phyloP scores from a whole-genome alignment of 306 rosid species.

The Prunus mira region DNA sequence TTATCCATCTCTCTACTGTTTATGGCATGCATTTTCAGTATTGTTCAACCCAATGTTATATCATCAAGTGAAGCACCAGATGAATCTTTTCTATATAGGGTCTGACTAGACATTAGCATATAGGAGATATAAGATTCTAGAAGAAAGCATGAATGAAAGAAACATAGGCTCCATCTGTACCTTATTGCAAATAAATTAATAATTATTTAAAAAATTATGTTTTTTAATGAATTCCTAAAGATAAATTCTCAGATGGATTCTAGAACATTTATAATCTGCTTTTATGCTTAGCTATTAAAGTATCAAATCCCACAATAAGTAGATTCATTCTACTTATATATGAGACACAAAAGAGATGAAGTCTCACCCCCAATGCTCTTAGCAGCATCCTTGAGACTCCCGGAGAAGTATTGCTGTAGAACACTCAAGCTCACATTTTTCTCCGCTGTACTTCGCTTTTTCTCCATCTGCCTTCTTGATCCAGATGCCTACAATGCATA shows the following conservation, averaged over 20 bases:
- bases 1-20: too few species aligned
- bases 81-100: not conserved
- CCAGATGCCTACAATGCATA: conserved; percentile 40
- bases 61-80: too few species aligned
- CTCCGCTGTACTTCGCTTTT: conserved; percentile 57
- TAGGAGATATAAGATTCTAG: not conserved
- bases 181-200: too few species aligned
- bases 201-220: not conserved
- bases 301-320: conserved; percentile 21
- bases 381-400: conserved; percentile 95
- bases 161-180: not conserved
- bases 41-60: too few species aligned
- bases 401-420: conserved; percentile 85
- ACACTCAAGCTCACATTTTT: conserved; percentile 81
- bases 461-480: conserved; percentile 46
- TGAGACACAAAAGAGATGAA: conserved; percentile 10
- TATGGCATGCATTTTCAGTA: too few species aligned
- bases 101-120: not conserved
- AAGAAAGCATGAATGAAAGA: not conserved
- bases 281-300: not conserved
- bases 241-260: not conserved
- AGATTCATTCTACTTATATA: conserved; percentile 4
- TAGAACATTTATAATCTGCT: not conserved
- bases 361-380: conserved; percentile 79
- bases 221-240: not conserved